Evolutionary conservation across 2,329 filamentous ascomycete species (phyloP), one percentile per base, ranked within the genome.

Genomic region (Ascochyta pisi): DNA sequence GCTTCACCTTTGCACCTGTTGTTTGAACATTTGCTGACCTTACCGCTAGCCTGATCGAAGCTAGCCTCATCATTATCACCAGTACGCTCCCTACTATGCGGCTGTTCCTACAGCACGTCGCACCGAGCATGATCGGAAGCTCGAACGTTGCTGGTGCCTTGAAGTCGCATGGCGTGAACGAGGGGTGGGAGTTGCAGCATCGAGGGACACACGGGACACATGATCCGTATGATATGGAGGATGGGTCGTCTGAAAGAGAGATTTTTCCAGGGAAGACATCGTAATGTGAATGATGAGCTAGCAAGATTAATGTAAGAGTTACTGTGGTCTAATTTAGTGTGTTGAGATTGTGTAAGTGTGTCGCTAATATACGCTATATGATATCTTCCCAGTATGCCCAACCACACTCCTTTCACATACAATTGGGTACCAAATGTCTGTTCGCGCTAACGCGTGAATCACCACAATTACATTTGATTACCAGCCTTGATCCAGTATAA

Each of bases 41-140:
- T 26, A 3, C 39, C 40, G 73, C 15, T 40, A 76, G 73, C 1
- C 63, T 76, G 24, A 65, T 78, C 27, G 77, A 79, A 56, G 66
- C 69, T 1, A 79, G 78, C 31, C 66, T 79, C 0, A 70, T 78
- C 46, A 69, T 79, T 27, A 76, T 77, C 12, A 79, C 76, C 57
- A 75, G 75, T 15, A 73, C 75, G 3, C 71, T 78, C 38, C 76
- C 76, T 0, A 78, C 76, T 0, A 61, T 79, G 8, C 71, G 74
- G 16, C 73, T 76, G 6, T 79, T 78, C 65, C 66, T 78, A 53
- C 65, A 65, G 2, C 73, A 76, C 48, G 63, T 78, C 9, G 69
- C 74, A 0, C 75, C 76, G 2, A 38, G 19, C 16, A 24, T 51
- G 27, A 38, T 59, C 19, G 57, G 51, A 6, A 43, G 49, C 7